Conservation (phyloP, 23 red algal species). For the Gracilaria domingensis region DNA sequence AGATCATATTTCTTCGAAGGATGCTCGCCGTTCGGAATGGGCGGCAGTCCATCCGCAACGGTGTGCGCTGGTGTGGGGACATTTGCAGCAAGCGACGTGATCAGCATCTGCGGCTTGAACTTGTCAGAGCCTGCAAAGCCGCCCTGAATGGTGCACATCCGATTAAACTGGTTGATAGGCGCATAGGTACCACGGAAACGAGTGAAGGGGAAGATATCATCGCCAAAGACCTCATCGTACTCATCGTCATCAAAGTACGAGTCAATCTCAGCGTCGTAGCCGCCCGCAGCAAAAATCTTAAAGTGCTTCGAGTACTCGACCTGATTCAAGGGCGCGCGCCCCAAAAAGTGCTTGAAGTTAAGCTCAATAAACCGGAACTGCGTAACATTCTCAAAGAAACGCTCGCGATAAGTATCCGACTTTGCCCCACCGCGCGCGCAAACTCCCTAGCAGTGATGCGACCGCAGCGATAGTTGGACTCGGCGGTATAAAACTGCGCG, state of each 20-base stretch:
- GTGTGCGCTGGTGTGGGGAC: constrained; percentile 36
- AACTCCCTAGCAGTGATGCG: constrained; percentile 72
- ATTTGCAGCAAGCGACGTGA: constrained; percentile 65
- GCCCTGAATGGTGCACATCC: constrained; percentile 68
- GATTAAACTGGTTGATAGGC: constrained; percentile 75
- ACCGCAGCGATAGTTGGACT: constrained; percentile 69
- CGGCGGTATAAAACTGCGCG: constrained; percentile 77
- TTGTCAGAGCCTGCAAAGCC: constrained; percentile 75
- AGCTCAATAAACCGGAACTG: constrained; percentile 86
- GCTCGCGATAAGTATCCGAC: constrained; percentile 70
- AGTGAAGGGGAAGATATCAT: constrained; percentile 75
- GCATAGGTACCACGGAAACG: constrained; percentile 86
- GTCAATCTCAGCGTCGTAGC: constrained; percentile 84
- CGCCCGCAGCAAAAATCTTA: constrained; percentile 74
- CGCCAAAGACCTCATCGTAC: constrained; percentile 84
- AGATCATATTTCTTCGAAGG: constrained; percentile 66
- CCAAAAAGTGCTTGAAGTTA: constrained; percentile 79
- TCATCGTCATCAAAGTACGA: constrained; percentile 84
- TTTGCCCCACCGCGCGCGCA: constrained; percentile 73
- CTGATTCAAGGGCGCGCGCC: constrained; percentile 75
- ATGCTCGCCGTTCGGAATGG: constrained; percentile 79
- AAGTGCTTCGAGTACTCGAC: constrained; percentile 79
- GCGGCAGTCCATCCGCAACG: constrained; percentile 68
- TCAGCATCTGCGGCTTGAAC: constrained; percentile 47
- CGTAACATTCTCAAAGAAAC: constrained; percentile 79